Percentiles rank a stretch among this genome's conserved stretches.
Evolutionary conservation across 164 flowering plant genomes (phyloP).

Genomic region (Piper longum): DNA sequence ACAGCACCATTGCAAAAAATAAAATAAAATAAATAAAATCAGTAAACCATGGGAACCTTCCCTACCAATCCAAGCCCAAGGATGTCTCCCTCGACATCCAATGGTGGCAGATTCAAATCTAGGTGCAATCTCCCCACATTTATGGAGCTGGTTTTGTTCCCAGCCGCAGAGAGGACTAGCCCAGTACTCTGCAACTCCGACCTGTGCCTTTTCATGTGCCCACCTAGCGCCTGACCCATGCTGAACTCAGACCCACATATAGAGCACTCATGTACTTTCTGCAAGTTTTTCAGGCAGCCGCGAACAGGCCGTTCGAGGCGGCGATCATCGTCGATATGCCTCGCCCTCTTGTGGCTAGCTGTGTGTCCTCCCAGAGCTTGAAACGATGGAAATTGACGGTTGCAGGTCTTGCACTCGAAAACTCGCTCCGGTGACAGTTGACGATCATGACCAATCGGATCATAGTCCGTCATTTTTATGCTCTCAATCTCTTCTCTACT

Average conservation of each 20-base stretch:
- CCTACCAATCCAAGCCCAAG: constrained; percentile 1
- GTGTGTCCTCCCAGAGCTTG: constrained; percentile 88
- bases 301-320: not conserved
- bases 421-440: constrained; percentile 19
- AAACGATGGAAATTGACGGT: constrained; percentile 60
- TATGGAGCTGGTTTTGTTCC: constrained; percentile 10
- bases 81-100: not conserved
- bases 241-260: constrained; percentile 59
- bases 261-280: constrained; percentile 58
- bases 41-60: constrained; percentile 4
- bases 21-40: not conserved
- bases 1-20: too few species aligned
- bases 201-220: constrained; percentile 69
- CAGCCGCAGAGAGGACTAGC: not conserved
- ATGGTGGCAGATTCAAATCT: constrained; percentile 62
- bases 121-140: constrained; percentile 17
- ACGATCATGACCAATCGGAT: not conserved
- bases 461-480: not conserved
- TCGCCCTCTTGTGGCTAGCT: constrained; percentile 79
- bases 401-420: constrained; percentile 82
- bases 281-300: constrained; percentile 13
- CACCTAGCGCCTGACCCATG: constrained; percentile 66
- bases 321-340: constrained; percentile 10
- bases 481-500: not conserved
- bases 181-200: constrained; percentile 1